Conservation (phyloP, 1,284 basidiomycete species). For the Ustilago trichophora region DNA sequence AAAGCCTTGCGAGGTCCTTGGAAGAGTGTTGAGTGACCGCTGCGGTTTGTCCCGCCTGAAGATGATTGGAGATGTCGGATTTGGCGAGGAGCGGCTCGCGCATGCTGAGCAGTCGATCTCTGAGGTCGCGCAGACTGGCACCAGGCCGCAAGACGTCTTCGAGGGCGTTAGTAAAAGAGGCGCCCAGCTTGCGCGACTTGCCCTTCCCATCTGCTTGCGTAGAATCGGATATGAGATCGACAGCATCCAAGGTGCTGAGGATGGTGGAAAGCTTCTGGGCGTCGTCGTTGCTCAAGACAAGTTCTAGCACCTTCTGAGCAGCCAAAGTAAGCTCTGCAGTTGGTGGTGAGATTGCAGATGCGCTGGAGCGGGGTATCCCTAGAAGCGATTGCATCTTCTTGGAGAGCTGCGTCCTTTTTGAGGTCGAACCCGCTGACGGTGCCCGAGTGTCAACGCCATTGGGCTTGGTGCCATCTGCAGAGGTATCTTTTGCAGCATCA, state of each 20-base stretch:
- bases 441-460: background rate
- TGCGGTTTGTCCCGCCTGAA: background rate
- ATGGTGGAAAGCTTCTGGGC: constrained; percentile 20
- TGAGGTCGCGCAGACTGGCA: constrained; percentile 22
- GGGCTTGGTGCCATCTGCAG: background rate
- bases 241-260: constrained; percentile 5
- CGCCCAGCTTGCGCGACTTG: constrained; percentile 6
- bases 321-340: background rate
- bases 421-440: background rate
- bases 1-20: constrained; percentile 18
- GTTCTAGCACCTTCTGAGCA: constrained; percentile 13
- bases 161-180: background rate
- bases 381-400: constrained; percentile 24
- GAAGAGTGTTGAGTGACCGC: background rate
- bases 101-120: constrained; percentile 11
- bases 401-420: constrained; percentile 13
- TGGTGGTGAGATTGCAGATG: background rate
- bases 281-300: constrained; percentile 19
- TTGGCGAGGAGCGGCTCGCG: constrained; percentile 24
- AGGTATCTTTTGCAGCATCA: background rate
- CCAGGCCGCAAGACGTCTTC: constrained; percentile 16
- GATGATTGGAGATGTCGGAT: constrained; percentile 7
- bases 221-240: constrained; percentile 1
- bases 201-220: constrained; percentile 6
- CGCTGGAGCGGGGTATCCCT: constrained; percentile 19